A percentile compares a stretch with the other conserved stretches of the same genome.
These are phyloP conservation scores for Colletotrichum siamense DNA, from an alignment of 2,329 filamentous ascomycete species.

Conservation along the genomic window DNA sequence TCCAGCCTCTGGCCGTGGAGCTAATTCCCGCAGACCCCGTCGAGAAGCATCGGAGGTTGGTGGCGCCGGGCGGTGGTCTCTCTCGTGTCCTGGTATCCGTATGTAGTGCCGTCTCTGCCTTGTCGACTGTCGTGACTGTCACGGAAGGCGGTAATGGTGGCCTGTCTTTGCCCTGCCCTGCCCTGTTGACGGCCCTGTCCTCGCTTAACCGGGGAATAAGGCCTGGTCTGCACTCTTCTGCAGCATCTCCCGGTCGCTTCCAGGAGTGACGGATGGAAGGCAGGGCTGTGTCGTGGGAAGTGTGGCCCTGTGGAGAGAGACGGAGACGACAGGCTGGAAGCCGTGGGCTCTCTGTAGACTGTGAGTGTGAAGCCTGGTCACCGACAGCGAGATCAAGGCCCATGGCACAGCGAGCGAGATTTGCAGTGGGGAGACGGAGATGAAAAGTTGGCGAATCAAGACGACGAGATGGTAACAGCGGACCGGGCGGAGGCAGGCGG, in stretches of 20 bases:
- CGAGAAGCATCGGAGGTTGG: not conserved
- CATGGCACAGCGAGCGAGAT: not conserved
- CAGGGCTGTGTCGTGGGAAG: constrained; percentile 19
- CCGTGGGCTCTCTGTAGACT: not conserved
- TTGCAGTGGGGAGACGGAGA: not conserved
- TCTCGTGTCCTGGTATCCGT: not conserved
- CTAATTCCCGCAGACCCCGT: constrained; percentile 19
- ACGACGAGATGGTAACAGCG: not conserved
- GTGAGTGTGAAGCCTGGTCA: not conserved
- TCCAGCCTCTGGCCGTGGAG: constrained; percentile 18
- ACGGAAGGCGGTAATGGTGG: not conserved
- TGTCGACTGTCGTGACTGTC: not conserved
- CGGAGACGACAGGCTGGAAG: not conserved
- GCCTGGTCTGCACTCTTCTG: not conserved
- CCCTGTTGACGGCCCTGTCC: constrained; percentile 2
- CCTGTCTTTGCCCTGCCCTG: constrained; percentile 7
- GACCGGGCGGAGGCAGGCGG: not conserved
- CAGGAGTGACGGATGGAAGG: not conserved
- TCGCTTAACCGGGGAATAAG: constrained; percentile 5
- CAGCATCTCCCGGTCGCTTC: not conserved
- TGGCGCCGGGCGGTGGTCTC: not conserved
- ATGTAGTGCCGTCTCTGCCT: not conserved
- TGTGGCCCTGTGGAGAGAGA: constrained; percentile 9
- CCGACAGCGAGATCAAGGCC: not conserved
- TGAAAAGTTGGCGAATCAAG: constrained; percentile 10